These are phyloP conservation scores for Salvia rosmarinus DNA, from an alignment of 257 asterid genomes.

Conservation along the genomic window DNA sequence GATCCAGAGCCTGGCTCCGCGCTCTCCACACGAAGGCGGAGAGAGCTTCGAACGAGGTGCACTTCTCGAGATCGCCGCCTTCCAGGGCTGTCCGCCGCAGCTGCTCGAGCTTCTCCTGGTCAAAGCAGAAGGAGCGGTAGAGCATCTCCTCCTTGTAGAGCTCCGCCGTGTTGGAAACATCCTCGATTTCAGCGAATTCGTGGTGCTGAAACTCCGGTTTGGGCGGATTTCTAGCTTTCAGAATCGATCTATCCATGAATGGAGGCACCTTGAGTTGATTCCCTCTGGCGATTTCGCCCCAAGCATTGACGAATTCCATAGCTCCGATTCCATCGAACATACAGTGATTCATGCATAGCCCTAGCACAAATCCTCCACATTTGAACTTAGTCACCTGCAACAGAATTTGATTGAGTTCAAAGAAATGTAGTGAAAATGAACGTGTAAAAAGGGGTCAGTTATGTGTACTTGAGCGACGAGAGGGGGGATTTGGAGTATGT, in stretches of 20 bases:
- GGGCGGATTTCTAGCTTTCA: slow-evolving; percentile 73
- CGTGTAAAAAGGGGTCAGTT: not conserved
- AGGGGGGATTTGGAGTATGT: slow-evolving; percentile 79
- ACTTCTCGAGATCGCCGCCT: slow-evolving; percentile 48
- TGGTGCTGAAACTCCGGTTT: slow-evolving; percentile 63
- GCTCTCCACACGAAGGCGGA: slow-evolving; percentile 83
- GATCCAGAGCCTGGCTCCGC: slow-evolving; percentile 61
- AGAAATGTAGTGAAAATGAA: not conserved
- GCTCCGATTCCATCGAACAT: slow-evolving; percentile 94
- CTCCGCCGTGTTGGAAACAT: slow-evolving; percentile 56
- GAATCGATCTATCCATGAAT: slow-evolving; percentile 71
- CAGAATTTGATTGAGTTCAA: not conserved
- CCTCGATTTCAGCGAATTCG: slow-evolving; percentile 76
- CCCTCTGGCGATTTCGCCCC: slow-evolving; percentile 86
- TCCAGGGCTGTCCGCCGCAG: slow-evolving; percentile 57
- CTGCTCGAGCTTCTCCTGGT: slow-evolving; percentile 62
- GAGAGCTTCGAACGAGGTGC: slow-evolving; percentile 87
- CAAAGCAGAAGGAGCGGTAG: slow-evolving; percentile 72
- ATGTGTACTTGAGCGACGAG: slow-evolving; percentile 71
- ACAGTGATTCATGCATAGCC: slow-evolving; percentile 87
- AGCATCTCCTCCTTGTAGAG: slow-evolving; percentile 70
- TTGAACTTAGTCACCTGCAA: slow-evolving; percentile 81
- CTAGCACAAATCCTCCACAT: slow-evolving; percentile 90
- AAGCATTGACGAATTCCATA: slow-evolving; percentile 82
- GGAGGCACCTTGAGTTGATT: slow-evolving; percentile 57